Conservation (phyloP, 2,329 filamentous ascomycete genomes). For the Colletotrichum nymphaeae region DNA sequence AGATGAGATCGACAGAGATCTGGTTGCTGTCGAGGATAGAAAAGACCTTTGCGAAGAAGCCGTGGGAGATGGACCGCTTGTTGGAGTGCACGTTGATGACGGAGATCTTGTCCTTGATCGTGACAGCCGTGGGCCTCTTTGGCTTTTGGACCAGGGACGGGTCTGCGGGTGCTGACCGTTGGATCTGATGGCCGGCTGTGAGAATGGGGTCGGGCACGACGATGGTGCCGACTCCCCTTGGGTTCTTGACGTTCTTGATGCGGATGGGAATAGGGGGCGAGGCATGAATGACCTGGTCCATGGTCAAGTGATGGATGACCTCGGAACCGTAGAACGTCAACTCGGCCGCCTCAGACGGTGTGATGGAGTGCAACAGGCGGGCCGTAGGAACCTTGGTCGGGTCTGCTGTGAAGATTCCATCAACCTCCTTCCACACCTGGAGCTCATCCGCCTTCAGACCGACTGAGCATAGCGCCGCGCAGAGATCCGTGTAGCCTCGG, state of each 20-base stretch:
- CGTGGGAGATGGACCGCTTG: constrained; percentile 94
- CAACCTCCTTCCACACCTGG: constrained; percentile 99
- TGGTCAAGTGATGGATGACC: constrained; percentile 98
- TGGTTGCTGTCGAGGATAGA: constrained; percentile 87
- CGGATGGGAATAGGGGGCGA: constrained; percentile 82
- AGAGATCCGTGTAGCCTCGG: constrained; percentile 95
- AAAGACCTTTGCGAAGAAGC: constrained; percentile 95
- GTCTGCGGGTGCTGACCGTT: constrained; percentile 58
- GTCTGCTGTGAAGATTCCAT: constrained; percentile 89
- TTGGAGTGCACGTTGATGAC: constrained; percentile 99
- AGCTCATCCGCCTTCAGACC: constrained; percentile 88
- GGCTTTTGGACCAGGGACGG: constrained; percentile 65
- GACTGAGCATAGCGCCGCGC: constrained; percentile 90
- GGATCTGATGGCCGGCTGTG: constrained; percentile 68
- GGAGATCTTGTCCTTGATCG: constrained; percentile 96
- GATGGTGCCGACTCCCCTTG: constrained; percentile 80
- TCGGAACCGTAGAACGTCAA: constrained; percentile 95
- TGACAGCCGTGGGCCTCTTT: constrained; percentile 88
- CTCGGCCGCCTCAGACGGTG: constrained; percentile 93
- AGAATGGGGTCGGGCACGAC: constrained; percentile 80
- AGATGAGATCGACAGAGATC: constrained; percentile 95
- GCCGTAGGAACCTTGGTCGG: constrained; percentile 94
- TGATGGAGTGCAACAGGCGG: constrained; percentile 87
- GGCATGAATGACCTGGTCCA: constrained; percentile 95
- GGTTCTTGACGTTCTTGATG: constrained; percentile 94